Percentiles rank a stretch among this genome's conserved stretches.
These are phyloP conservation scores for Dysphania ambrosioides DNA, from an alignment of 148 eudicot genomes.

Conservation along the genomic window DNA sequence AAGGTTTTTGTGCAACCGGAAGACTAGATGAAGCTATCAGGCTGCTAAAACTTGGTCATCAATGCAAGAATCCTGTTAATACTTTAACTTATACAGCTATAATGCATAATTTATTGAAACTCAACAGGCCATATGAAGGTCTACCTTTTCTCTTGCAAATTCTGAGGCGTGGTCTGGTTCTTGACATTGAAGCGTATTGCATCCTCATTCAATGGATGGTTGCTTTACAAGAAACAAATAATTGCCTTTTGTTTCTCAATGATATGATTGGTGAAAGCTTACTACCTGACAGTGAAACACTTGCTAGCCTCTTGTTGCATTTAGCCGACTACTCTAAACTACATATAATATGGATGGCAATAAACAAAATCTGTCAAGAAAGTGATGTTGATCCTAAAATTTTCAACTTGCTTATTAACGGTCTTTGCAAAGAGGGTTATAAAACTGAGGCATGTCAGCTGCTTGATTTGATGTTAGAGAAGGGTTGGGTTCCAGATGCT, in stretches of 20 bases:
- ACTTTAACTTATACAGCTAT: slow-evolving; percentile 39
- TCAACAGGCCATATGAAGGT: slow-evolving; percentile 23
- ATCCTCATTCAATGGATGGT: slow-evolving; percentile 16
- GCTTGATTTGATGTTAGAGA: slow-evolving; percentile 31
- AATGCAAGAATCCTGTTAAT: slow-evolving; percentile 26
- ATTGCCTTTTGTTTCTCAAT: slow-evolving; percentile 15
- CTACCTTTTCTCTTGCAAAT: slow-evolving; percentile 25
- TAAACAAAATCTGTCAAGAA: slow-evolving; percentile 16
- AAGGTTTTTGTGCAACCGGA: slow-evolving; percentile 16
- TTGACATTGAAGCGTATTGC: slow-evolving; percentile 26
- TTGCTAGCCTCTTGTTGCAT: slow-evolving; percentile 18
- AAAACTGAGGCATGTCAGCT: slow-evolving; percentile 28
- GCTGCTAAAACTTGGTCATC: slow-evolving; percentile 34
- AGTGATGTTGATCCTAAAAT: slow-evolving; percentile 18
- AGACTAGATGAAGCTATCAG: slow-evolving; percentile 24
- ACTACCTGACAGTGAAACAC: slow-evolving; percentile 26
- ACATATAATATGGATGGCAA: slow-evolving; percentile 7
- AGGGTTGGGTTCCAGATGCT: slow-evolving; percentile 35
- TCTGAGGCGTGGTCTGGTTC: slow-evolving; percentile 24
- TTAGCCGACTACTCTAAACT: slow-evolving; percentile 12
- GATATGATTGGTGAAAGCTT: slow-evolving; percentile 22
- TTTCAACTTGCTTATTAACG: slow-evolving; percentile 24
- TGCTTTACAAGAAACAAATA: slow-evolving; percentile 14
- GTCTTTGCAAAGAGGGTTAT: slow-evolving; percentile 25
- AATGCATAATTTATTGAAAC: slow-evolving; percentile 39